phyloP scores from a whole-genome alignment of 306 rosid genomes.

The Lathyrus aphaca region DNA sequence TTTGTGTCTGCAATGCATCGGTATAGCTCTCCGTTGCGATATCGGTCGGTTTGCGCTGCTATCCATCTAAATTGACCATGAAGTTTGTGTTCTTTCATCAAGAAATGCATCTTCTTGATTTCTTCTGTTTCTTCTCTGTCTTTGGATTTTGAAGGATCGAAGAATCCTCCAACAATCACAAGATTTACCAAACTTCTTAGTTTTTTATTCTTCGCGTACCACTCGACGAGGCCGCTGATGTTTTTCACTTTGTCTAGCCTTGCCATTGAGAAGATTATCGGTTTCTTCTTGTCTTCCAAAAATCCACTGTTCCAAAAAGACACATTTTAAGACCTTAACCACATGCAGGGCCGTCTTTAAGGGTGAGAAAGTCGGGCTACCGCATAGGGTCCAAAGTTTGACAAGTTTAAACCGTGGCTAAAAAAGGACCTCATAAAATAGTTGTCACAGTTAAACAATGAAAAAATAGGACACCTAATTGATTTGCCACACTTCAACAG shows the following conservation, averaged over 20 bases:
- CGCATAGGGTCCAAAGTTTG: no score
- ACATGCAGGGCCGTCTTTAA: no score
- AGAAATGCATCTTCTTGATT: constrained; percentile 76
- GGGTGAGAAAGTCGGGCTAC: no score
- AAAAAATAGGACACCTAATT: no score
- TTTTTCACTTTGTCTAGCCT: constrained; percentile 90
- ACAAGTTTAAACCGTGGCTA: no score
- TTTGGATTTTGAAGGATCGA: constrained; percentile 81
- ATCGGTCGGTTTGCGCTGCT: constrained; percentile 85
- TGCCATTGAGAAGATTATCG: constrained; percentile 95
- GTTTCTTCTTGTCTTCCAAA: constrained; percentile 81
- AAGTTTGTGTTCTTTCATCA: constrained; percentile 68
- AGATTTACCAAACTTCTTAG: constrained; percentile 74
- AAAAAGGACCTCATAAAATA: no score
- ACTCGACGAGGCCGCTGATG: constrained; percentile 84
- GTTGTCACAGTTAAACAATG: no score
- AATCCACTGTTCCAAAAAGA: constrained; percentile 66
- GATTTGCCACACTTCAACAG: no score
- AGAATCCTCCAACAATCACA: constrained; percentile 90
- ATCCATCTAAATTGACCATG: constrained; percentile 87
- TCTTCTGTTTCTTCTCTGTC: constrained; percentile 93
- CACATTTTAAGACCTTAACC: background rate
- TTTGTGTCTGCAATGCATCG: constrained; percentile 79
- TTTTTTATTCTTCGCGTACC: constrained; percentile 79
- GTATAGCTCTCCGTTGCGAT: constrained; percentile 81